These are phyloP conservation scores for Globisporangium irregulare DNA, from an alignment of 352 stramenopile species.

Conservation along the genomic window DNA sequence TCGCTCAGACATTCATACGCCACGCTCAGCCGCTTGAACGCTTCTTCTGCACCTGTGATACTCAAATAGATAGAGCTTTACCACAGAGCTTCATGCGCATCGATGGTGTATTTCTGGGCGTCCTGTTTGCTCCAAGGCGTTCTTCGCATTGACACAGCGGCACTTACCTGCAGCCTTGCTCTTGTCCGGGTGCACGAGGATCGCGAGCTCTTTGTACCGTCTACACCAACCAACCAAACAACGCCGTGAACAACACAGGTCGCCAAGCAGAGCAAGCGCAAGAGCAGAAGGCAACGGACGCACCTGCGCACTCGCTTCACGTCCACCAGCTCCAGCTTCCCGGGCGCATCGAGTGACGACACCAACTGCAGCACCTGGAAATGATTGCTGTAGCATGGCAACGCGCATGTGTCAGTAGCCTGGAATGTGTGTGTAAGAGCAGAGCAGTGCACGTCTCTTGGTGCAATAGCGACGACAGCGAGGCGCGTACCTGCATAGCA, in stretches of 20 bases:
- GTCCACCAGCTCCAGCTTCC: slow-evolving; percentile 18
- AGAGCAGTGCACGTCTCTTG: neutral
- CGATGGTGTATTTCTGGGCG: neutral
- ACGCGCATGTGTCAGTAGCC: neutral
- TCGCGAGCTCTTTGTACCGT: slow-evolving; percentile 49
- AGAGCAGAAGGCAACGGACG: neutral
- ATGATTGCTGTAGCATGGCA: slow-evolving; percentile 23
- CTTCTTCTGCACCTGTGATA: slow-evolving; percentile 56
- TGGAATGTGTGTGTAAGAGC: neutral
- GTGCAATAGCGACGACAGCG: neutral
- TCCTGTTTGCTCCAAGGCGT: neutral
- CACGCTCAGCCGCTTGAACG: slow-evolving; percentile 75
- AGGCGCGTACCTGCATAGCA: slow-evolving; percentile 8
- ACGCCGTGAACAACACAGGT: neutral
- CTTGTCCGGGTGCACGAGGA: slow-evolving; percentile 63
- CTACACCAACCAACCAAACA: slow-evolving; percentile 7
- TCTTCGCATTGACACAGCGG: neutral
- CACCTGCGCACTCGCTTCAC: slow-evolving; percentile 31
- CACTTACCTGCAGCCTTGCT: slow-evolving; percentile 33
- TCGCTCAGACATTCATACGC: slow-evolving; percentile 75
- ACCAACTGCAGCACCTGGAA: slow-evolving; percentile 42
- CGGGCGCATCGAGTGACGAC: neutral
- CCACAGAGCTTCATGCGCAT: neutral
- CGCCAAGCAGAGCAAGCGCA: neutral
- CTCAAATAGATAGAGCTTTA: neutral